Percentiles rank a stretch among this genome's conserved stretches.
These are phyloP conservation scores for Mycotypha africana DNA, from an alignment of 371 early-diverging fungal genomes.

Conservation along the genomic window DNA sequence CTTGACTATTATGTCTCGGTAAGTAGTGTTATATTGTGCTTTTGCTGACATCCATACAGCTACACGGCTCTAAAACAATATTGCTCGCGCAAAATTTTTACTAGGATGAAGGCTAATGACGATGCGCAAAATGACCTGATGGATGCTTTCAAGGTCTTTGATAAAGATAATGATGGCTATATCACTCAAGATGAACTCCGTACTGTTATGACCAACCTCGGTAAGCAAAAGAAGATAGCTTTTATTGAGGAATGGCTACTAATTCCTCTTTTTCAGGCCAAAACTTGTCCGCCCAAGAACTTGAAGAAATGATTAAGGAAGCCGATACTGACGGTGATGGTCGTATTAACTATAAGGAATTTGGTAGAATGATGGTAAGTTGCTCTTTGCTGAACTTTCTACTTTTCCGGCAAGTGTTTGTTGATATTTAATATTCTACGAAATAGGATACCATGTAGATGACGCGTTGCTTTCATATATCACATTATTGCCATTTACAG, in stretches of 20 bases:
- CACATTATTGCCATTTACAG: too few relatives aligned
- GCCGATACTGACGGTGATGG: slow-evolving; percentile 77
- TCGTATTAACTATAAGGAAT: slow-evolving; percentile 83
- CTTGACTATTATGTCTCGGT: slow-evolving; percentile 79
- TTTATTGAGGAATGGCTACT: not conserved
- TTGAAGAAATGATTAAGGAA: slow-evolving; percentile 77
- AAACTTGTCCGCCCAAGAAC: slow-evolving; percentile 44
- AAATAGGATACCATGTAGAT: too few relatives aligned
- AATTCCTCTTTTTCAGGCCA: not conserved
- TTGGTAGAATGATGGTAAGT: slow-evolving; percentile 77
- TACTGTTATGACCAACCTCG: slow-evolving; percentile 31
- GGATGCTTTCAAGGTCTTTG: slow-evolving; percentile 47
- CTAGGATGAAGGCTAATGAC: slow-evolving; percentile 3
- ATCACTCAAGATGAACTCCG: slow-evolving; percentile 43
- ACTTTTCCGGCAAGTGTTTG: too few relatives aligned
- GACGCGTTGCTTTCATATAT: too few relatives aligned
- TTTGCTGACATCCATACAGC: too few relatives aligned
- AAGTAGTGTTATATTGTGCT: slow-evolving; percentile 1
- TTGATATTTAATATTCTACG: too few relatives aligned
- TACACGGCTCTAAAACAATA: too few relatives aligned
- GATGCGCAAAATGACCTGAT: slow-evolving; percentile 19
- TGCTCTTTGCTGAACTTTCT: not conserved
- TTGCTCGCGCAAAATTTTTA: too few relatives aligned
- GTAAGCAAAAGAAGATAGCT: slow-evolving; percentile 1
- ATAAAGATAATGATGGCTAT: slow-evolving; percentile 40